phyloP scores from a whole-genome alignment of 495 filamentous ascomycete species.

The Hypomontagnella submonticulosa region DNA sequence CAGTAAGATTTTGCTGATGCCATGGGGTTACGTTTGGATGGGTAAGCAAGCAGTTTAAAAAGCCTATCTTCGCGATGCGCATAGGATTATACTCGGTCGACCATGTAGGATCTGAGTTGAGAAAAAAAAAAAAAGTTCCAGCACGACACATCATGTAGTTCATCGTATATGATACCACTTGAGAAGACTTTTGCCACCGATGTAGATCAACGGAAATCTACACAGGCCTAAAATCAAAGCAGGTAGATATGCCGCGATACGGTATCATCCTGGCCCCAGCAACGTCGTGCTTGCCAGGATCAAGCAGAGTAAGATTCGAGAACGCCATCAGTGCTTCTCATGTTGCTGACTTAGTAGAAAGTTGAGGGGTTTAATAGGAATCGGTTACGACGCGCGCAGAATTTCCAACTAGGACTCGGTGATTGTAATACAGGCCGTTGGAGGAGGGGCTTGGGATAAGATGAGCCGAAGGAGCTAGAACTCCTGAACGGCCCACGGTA shows the following conservation, averaged over 20 bases:
- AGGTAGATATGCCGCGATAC: conserved; percentile 9
- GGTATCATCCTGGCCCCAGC: neutral
- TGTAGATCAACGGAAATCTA: neutral
- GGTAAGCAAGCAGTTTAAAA: neutral
- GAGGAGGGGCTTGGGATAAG: neutral
- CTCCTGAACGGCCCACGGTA: conserved; percentile 1
- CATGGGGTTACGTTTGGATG: neutral
- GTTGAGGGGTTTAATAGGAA: neutral
- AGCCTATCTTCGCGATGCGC: no score
- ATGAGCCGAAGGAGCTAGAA: conserved; percentile 2
- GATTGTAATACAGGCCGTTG: neutral
- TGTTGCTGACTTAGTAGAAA: neutral
- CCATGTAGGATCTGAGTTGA: no score
- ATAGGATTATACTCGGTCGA: no score
- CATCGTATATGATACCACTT: neutral
- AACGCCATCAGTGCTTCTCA: neutral
- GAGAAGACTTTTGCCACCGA: conserved; percentile 2
- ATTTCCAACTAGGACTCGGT: neutral
- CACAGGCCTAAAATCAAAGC: neutral
- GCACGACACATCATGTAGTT: neutral
- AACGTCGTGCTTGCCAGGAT: conserved; percentile 2
- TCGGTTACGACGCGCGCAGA: neutral
- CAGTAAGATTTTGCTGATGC: neutral
- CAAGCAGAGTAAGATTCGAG: neutral
- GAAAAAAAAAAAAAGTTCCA: no score